Base-by-base conservation (phyloP, 1,284 basidiomycete species). In the Fomitopsis palustris region DNA sequence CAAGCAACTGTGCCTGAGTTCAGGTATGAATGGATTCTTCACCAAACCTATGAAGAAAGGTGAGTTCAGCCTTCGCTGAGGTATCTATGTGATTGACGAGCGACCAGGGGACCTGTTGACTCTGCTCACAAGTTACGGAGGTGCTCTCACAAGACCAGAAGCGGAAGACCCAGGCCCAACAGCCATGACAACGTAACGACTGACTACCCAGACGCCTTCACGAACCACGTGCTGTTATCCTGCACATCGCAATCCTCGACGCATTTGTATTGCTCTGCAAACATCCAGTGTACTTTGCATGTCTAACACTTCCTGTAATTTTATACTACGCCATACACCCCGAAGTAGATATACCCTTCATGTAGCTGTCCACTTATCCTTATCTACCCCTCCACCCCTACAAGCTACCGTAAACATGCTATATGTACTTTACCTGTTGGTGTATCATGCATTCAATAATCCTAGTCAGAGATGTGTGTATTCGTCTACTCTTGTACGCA, bases 1-100 rank as follows among this genome's bases (percentile, higher is more conserved):
- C 3, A 88, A 88, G 68, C 82, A 86, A 67, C 75, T 88, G 14
- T 90, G 87, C 65, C 70, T 88, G 19, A 87, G 85, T 65, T 85
- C 87, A 8, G 87, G 87, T 17, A 88, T 90, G 87, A 87, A 88
- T 65, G 76, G 78, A 3, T 90, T 88, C 70, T 80, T 88, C 62
- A 87, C 83, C 67, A 90, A 90, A 72, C 87, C 87, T 7, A 71
- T 88, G 39, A 82, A 77, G 67, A 85, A 83, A 70, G 74, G 86
- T 86, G 60, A 61, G 82, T 73, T 21, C 31, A n/a, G 16, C 8
- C 2, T n/a, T 17, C 42, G 56, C 23, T 39, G 45, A 19, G 38
- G 6, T 6, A 29, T 51, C 10, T 39, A n/a, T 17, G 25, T 14
- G 19, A 16, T 10, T 45, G 60, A 61, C 58, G 33, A 56, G 55